A percentile compares a stretch with the other conserved stretches of the same genome.
Conservation (phyloP, 2,329 filamentous ascomycete species). For the Colletotrichum cordylinicola region DNA sequence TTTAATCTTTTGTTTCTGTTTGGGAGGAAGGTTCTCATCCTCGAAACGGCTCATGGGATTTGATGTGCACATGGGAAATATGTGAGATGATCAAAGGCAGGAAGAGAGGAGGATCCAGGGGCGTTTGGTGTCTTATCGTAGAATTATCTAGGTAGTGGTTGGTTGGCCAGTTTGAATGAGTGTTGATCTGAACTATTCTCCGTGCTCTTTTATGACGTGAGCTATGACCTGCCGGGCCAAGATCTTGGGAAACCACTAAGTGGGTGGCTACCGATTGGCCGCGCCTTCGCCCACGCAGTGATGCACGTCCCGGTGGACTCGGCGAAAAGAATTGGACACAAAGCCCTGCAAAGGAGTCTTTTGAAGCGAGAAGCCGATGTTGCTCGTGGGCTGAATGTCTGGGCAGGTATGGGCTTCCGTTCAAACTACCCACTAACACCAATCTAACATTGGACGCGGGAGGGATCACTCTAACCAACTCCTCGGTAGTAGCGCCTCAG, state of each 20-base stretch:
- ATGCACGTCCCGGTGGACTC: not conserved
- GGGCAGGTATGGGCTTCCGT: not conserved
- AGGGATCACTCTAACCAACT: not conserved
- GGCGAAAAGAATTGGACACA: not conserved
- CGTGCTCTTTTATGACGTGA: not conserved
- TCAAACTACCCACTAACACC: not conserved
- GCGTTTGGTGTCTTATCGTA: not conserved
- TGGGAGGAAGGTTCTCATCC: not conserved
- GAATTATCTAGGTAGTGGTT: constrained; percentile 1
- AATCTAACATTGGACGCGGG: not conserved
- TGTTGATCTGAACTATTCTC: not conserved
- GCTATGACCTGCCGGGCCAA: not conserved
- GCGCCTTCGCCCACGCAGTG: not conserved
- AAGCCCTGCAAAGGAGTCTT: not conserved
- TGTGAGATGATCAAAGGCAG: constrained; percentile 11
- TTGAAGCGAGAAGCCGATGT: not conserved
- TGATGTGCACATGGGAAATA: constrained; percentile 16
- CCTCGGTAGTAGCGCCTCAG: not conserved
- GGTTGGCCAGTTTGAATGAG: constrained; percentile 3
- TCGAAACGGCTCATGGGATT: not conserved
- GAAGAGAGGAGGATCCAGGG: not conserved
- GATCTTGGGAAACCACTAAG: not conserved
- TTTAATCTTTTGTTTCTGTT: not conserved
- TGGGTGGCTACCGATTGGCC: not conserved
- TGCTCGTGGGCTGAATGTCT: not conserved